Base-by-base conservation (phyloP, 805 yeast genomes). In the Candida takata region DNA sequence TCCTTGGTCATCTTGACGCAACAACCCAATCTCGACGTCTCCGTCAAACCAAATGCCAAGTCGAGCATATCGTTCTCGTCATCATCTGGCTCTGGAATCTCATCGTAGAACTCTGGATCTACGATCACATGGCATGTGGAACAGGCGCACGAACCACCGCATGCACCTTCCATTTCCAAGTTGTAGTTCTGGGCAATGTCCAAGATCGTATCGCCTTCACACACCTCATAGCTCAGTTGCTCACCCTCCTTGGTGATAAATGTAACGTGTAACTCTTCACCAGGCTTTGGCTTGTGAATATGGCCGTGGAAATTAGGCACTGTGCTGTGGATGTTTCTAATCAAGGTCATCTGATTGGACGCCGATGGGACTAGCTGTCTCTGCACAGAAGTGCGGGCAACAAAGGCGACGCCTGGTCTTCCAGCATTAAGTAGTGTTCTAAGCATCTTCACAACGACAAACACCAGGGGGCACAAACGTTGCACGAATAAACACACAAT, bases 91-190 rank as follows among this genome's bases (percentile, higher is more conserved):
- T 92, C 97, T 8, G 92, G 95, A 45, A 92, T 74, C 33, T 65
- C 73, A 54, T 92, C 98, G 61, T 86, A 92, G 57, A 67, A 87
- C 31, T 83, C 96, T 1, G 98, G 97, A 57, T 92, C 98, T 27
- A 92, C 87, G 34, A 92, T 90, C 36, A 92, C 80, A 62, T 92
- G 98, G 57, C 98, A 92, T 0, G 98, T 92, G 5, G 97, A 87
- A 58, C 98, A 92, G 1, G 98, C 98, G 68, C 98, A 92, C 4
- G 97, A 86, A 4, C 97, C 98, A 16, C 98, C 98, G 62, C 98
- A 92, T 0, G 98, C 98, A 30, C 85, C 95, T 58, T 92, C 98
- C 92, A 92, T 88, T 47, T 92, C 98, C 39, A 92, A 61, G 51
- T 88, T 82, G 55, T 88, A 63, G 4, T 92, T 94, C 62, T 92